Evolutionary conservation across 495 filamentous ascomycete genomes (phyloP), one percentile per base, ranked within the genome.

Genomic region (Hyaloscypha variabilis): DNA sequence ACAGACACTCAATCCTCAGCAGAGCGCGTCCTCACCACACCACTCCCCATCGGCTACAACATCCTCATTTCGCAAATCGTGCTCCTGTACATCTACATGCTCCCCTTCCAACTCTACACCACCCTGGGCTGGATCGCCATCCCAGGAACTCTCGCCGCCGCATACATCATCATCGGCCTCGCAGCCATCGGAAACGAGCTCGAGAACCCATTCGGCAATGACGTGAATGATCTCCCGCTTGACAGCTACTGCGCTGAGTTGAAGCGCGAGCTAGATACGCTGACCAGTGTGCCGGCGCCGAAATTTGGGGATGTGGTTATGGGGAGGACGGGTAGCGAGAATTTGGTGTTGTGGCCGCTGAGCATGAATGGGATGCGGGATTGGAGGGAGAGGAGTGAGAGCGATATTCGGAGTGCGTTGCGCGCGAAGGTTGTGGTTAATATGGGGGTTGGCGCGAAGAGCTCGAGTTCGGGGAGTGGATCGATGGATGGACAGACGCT

Each of bases 81-180:
- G 36, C 94, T 91, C 90, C 83, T 94, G 55, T 97, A 96, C 75
- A 87, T 96, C 52, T 74, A 93, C 29, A 77, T 92, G 3, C 85
- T 97, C 2, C 93, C 93, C 6, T 96, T 96, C 85, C 93, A 97
- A 72, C 84, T 97, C 10, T 86, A 83, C 67, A 65, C 73, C 1
- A 67, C 75, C 2, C 81, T 94, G 0, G 71, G 74, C 3, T 96
- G 89, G 88, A 82, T 93, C 53, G 90, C 92, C n/a, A 94, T 97
- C 65, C 93, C 93, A 1, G 92, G 87, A 21, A 91, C 92, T 17
- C 81, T 96, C 25, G 85, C 84, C 66, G 85, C 85, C 50, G 90
- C 91, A 6, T 96, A 97, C 73, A 95, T 96, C 66, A 94, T 97
- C 72, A 84, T 97, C 65, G 92, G 90, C n/a, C 87, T 97, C 63